These are phyloP conservation scores for Podila minutissima DNA, from an alignment of 192 early-diverging fungal genomes.

Conservation along the genomic window DNA sequence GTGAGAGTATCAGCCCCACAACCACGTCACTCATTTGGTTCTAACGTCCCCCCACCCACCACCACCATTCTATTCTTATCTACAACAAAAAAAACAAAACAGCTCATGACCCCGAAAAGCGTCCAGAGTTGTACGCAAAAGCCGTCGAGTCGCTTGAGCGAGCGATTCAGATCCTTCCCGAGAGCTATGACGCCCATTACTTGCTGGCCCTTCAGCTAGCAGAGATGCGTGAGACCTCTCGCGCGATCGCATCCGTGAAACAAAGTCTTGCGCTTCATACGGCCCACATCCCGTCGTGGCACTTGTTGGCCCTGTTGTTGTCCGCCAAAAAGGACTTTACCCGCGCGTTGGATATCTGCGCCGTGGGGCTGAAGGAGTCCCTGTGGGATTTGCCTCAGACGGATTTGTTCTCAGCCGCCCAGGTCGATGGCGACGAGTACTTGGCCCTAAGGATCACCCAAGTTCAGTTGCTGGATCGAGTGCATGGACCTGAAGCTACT, in stretches of 20 bases:
- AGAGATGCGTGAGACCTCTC: slow-evolving; percentile 67
- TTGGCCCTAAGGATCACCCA: slow-evolving; percentile 72
- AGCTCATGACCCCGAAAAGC: slow-evolving; percentile 70
- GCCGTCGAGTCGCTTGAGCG: slow-evolving; percentile 64
- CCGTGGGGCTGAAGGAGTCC: slow-evolving; percentile 69
- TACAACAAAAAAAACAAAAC: not conserved
- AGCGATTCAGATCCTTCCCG: slow-evolving; percentile 61
- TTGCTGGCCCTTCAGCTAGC: slow-evolving; percentile 76
- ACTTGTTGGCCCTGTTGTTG: slow-evolving; percentile 73
- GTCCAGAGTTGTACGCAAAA: slow-evolving; percentile 68
- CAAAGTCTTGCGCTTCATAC: slow-evolving; percentile 63
- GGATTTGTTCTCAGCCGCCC: slow-evolving; percentile 22
- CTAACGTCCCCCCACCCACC: no score
- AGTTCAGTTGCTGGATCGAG: slow-evolving; percentile 58
- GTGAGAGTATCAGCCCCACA: no score
- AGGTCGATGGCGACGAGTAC: slow-evolving; percentile 68
- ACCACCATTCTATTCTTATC: not conserved
- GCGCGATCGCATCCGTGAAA: slow-evolving; percentile 64
- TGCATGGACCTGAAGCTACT: slow-evolving; percentile 61
- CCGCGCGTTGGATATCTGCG: slow-evolving; percentile 71
- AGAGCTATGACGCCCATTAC: slow-evolving; percentile 68
- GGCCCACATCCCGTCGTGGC: slow-evolving; percentile 74
- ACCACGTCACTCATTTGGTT: no score
- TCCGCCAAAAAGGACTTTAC: slow-evolving; percentile 74
- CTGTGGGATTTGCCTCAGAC: slow-evolving; percentile 50